Conservation (phyloP, 2,329 filamentous ascomycete species). For the Bipolaris oryzae region DNA sequence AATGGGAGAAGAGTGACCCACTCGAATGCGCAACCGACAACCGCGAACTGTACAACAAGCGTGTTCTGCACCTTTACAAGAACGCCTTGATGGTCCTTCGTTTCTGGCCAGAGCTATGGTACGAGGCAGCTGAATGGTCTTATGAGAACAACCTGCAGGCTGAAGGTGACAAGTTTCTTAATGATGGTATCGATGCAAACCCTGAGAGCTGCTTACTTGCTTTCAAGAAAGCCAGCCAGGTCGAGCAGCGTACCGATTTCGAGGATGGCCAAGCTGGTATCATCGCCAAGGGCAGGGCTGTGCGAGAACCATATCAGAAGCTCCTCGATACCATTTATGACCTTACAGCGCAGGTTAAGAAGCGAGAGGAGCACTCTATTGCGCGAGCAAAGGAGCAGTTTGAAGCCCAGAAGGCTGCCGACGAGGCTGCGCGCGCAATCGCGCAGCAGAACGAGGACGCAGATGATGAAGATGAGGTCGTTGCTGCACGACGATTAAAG, state of each 20-base stretch:
- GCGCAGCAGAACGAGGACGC: constrained; percentile 52
- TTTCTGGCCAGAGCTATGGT: constrained; percentile 97
- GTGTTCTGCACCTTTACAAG: constrained; percentile 89
- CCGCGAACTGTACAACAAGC: constrained; percentile 71
- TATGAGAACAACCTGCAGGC: constrained; percentile 74
- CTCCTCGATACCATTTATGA: constrained; percentile 88
- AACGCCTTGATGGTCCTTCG: constrained; percentile 91
- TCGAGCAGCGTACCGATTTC: constrained; percentile 77
- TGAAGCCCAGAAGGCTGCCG: constrained; percentile 53
- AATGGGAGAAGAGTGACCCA: constrained; percentile 93
- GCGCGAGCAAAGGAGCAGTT: constrained; percentile 62
- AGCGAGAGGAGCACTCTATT: constrained; percentile 68
- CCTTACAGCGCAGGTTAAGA: constrained; percentile 73
- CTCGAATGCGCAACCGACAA: constrained; percentile 86
- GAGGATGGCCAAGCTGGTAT: constrained; percentile 77
- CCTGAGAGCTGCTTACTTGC: constrained; percentile 91
- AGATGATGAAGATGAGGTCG: constrained; percentile 62
- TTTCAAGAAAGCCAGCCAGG: constrained; percentile 84
- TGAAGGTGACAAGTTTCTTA: constrained; percentile 78
- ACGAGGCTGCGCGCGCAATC: constrained; percentile 46
- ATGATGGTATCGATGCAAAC: constrained; percentile 84
- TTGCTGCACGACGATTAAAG: constrained; percentile 41
- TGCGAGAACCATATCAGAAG: constrained; percentile 82
- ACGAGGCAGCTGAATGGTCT: constrained; percentile 91
- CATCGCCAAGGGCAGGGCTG: constrained; percentile 69